Evolutionary conservation across 73 alveolate genomes (phyloP).

Genomic region (Durusdinium trenchii): DNA sequence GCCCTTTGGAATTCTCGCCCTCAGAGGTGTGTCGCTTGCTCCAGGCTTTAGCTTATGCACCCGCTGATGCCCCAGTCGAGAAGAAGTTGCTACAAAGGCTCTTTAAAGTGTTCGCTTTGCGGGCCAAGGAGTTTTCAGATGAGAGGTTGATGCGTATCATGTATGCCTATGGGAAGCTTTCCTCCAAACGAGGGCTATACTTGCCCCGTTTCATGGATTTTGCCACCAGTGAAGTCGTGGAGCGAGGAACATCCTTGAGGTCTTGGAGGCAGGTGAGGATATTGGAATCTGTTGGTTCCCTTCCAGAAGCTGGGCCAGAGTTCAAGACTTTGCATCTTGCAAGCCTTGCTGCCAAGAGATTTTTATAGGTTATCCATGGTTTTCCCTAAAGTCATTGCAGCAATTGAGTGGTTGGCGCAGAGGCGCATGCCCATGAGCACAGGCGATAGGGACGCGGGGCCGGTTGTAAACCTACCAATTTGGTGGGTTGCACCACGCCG

Average conservation of each 20-base stretch:
- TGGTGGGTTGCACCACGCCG: no score
- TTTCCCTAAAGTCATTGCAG: no score
- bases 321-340: conserved; percentile 41
- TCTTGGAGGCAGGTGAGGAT: conserved; percentile 90
- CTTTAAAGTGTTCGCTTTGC: conserved; percentile 50
- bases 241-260: conserved; percentile 3
- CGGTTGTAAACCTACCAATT: no score
- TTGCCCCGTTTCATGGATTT: conserved; percentile 67
- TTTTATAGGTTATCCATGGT: no score
- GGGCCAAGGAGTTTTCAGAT: conserved; percentile 74
- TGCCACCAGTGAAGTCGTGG: conserved; percentile 85
- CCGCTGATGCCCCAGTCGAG: conserved; percentile 58
- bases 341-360: no score
- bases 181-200: conserved; percentile 56
- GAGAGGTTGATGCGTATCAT: conserved; percentile 76
- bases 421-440: no score
- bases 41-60: conserved; percentile 78
- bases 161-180: conserved; percentile 81
- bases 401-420: no score
- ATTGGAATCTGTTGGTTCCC: conserved; percentile 62
- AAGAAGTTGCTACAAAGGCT: conserved; percentile 35
- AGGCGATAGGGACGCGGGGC: no score
- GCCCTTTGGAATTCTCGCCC: conserved; percentile 11
- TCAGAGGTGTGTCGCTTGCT: conserved; percentile 75
- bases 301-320: conserved; percentile 89